Conservation (phyloP, 768 basidiomycete species). For the Psilocybe sp. region DNA sequence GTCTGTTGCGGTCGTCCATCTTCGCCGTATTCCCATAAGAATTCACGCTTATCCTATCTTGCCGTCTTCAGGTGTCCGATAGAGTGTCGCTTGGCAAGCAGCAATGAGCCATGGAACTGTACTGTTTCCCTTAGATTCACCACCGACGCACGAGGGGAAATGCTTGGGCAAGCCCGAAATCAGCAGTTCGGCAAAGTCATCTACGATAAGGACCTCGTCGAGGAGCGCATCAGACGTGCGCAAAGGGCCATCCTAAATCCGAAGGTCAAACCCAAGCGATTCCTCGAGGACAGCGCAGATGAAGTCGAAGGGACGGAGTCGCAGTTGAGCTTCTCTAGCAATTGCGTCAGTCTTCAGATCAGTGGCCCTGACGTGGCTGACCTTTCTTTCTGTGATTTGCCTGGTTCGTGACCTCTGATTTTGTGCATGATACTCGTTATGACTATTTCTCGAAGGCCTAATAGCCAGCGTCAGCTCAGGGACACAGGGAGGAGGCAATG, state of each 20-base stretch:
- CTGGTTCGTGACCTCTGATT: slow-evolving; percentile 31
- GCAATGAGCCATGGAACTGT: slow-evolving; percentile 46
- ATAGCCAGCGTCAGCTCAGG: slow-evolving; percentile 52
- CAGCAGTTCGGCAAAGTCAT: slow-evolving; percentile 49
- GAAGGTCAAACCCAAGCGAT: slow-evolving; percentile 24
- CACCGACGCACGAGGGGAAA: slow-evolving; percentile 36
- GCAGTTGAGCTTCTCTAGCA: slow-evolving; percentile 45
- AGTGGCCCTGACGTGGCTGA: slow-evolving; percentile 59
- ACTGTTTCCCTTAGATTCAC: slow-evolving; percentile 45
- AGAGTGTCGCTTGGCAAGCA: slow-evolving; percentile 50
- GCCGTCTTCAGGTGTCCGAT: slow-evolving; percentile 47
- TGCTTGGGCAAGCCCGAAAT: slow-evolving; percentile 36
- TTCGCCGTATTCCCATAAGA: not conserved
- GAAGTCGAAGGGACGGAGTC: slow-evolving; percentile 7
- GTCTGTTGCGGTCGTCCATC: slow-evolving; percentile 26
- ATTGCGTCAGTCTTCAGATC: slow-evolving; percentile 57
- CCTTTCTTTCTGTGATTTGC: slow-evolving; percentile 63
- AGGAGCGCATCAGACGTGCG: slow-evolving; percentile 65
- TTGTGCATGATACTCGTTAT: not conserved
- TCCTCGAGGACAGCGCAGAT: slow-evolving; percentile 36
- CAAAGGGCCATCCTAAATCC: slow-evolving; percentile 70
- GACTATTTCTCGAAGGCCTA: slow-evolving; percentile 36
- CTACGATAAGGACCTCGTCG: slow-evolving; percentile 49
- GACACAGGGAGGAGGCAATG: slow-evolving; percentile 41
- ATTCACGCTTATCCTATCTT: not conserved